Evolutionary conservation across 1,139 yeast species (phyloP), one percentile per base, ranked within the genome.

Genomic region (Pichia kudriavzevii): DNA sequence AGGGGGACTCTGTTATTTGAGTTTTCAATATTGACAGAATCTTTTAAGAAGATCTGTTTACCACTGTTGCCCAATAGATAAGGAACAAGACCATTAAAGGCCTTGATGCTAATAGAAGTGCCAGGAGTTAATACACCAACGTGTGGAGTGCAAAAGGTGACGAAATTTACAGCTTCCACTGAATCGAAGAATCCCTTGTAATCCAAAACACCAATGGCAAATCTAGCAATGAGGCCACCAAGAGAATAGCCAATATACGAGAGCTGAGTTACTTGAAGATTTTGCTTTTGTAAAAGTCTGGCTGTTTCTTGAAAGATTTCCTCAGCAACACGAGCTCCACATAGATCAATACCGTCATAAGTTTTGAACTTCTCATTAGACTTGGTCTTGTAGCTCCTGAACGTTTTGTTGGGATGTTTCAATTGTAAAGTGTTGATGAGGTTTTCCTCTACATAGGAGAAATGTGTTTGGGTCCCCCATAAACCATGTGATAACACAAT

Each of bases 341-440:
- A 83, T 26, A 84, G 75, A 47, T 83, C 94, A 22, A 84, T 75
- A 2, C 95, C 95, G 51, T 84, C 95, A 49, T 83, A 79, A 2
- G 95, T 84, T 48, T 72, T 69, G 53, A 75, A 81, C 5, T 74
- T 73, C 14, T 76, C 69, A 52, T 80, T 84, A 10, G 79, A 67
- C 15, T 69, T 69, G 0, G 91, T 69, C 30, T 74, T 66, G 50
- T 78, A 72, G 9, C 78, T 68, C 0, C 68, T 56, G 3, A 80
- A 48, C 31, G 57, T 50, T 13, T 39, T 33, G 8, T 55, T 40
- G 4, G 44, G 35, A 15, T 25, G 22, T 3, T 32, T 21, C 23
- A 47, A 37, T 2, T 28, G 11, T 5, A 47, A 32, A 21, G 28
- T 47, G 25, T 32, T 54, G 41, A 21, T 53, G n/a, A 72, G 48